Base-by-base conservation (phyloP, 208 protist genomes). In the Endotrypanum monterogeii region DNA sequence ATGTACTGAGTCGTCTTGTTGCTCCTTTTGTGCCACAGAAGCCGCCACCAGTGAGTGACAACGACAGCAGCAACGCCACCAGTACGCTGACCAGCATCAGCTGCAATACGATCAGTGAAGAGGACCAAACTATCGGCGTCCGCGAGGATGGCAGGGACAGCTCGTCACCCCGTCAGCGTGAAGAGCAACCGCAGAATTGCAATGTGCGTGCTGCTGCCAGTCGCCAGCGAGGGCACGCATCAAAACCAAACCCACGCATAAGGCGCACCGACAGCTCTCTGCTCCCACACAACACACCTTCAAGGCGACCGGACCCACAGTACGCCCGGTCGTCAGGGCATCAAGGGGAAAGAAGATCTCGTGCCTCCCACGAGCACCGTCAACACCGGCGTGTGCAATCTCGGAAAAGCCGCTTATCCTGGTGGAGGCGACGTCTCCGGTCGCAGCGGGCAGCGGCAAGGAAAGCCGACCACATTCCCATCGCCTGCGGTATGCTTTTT, bases 1-100 rank as follows among this genome's bases (percentile, higher is more conserved):
- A 76, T 46, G 76, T 80, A 56, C 76, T 80, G 39, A 60, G 63
- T 11, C 76, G 76, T 39, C 71, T 73, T 8, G 61, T 80, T 16
- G 37, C 52, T 0, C 63, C 63, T 7, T 80, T 73, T 54, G 16
- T 80, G 23, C 71, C 70, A 35, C 70, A 65, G 37, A 9, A 35
- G 46, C 52, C 37, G 35, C 76, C 76, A 54, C 28, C 23, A 46
- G n/a, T 69, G 2, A 78, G 60, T 35, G 28, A 8, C 63, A 55
- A 65, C n/a, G 48, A 37, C 61, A 16, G 3, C 35, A 30, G 51
- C 32, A 23, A 51, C 18, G 51, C 20, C 61, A 30, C 23, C 18
- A 46, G n/a, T 11, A 46, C 44, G 41, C 9, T 39, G 50, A 50
- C 32, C 18, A 20, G n/a, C 62, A 56, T 28, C 48, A 23, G 55